Conservation (phyloP, 2,329 filamentous ascomycete species). For the Pseudonectria foliicola region DNA sequence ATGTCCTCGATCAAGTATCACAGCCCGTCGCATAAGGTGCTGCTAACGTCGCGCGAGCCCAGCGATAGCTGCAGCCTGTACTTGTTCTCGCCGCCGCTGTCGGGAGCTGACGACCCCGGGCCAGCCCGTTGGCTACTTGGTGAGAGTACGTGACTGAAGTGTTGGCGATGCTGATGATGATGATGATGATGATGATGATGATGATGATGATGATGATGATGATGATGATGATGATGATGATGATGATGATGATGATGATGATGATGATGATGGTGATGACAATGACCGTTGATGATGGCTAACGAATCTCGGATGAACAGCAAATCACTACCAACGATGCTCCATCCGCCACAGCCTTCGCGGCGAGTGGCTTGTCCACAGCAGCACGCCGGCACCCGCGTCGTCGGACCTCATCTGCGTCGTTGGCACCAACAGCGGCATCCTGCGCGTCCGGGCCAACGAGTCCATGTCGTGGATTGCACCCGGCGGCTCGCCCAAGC, state of each 20-base stretch:
- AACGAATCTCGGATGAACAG: conserved; percentile 11
- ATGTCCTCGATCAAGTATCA: conserved; percentile 44
- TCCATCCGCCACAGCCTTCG: conserved; percentile 20
- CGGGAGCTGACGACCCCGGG: conserved; percentile 16
- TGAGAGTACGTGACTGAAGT: conserved; percentile 21
- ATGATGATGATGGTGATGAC: background rate
- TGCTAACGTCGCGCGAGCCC: conserved; percentile 35
- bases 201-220: background rate
- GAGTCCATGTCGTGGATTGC: conserved; percentile 29
- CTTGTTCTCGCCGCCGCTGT: conserved; percentile 31
- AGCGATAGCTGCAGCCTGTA: conserved; percentile 26
- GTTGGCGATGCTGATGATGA: too few relatives aligned
- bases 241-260: background rate
- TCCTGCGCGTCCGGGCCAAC: conserved; percentile 31
- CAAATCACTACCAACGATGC: conserved; percentile 26
- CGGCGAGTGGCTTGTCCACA: conserved; percentile 29
- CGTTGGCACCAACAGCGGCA: conserved; percentile 41
- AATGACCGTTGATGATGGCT: too few relatives aligned
- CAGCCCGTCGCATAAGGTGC: conserved; percentile 31
- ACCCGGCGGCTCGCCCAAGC: conserved; percentile 12
- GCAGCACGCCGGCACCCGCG: conserved; percentile 35
- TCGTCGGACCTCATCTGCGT: conserved; percentile 36
- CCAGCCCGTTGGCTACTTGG: conserved; percentile 33
- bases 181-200: too few relatives aligned
- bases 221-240: too few relatives aligned